Evolutionary conservation across 805 yeast genomes (phyloP).

Genomic region (Kuraishia floccosa): DNA sequence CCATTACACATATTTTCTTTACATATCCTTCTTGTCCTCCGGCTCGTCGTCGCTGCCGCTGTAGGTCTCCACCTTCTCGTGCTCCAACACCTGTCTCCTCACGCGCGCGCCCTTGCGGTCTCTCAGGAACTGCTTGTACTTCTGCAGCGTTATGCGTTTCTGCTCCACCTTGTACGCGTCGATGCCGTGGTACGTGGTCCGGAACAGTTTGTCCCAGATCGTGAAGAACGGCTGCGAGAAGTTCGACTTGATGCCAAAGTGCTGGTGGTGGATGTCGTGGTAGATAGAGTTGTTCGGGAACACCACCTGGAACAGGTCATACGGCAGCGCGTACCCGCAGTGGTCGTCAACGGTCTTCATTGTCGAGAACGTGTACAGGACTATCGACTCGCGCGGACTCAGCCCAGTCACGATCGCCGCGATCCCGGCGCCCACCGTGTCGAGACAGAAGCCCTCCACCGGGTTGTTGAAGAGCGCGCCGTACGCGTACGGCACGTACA

Average conservation of each 20-base stretch:
- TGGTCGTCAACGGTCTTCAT: constrained; percentile 97
- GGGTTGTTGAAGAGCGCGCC: constrained; percentile 96
- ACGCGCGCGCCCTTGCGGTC: constrained; percentile 18
- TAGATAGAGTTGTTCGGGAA: constrained; percentile 95
- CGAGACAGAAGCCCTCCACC: constrained; percentile 85
- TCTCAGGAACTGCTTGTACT: constrained; percentile 46
- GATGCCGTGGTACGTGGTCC: constrained; percentile 61
- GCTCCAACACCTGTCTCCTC: constrained; percentile 1
- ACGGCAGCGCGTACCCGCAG: constrained; percentile 94
- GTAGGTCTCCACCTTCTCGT: constrained; percentile 1
- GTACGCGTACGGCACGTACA: constrained; percentile 93
- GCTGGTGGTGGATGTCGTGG: constrained; percentile 97
- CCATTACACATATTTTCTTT: too few relatives aligned
- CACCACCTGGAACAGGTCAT: constrained; percentile 77
- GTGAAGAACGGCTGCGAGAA: constrained; percentile 95
- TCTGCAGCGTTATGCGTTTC: constrained; percentile 53
- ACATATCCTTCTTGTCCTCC: too few relatives aligned
- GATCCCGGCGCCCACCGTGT: constrained; percentile 85
- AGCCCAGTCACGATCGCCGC: constrained; percentile 55
- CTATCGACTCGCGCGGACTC: constrained; percentile 64
- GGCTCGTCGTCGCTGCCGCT: constrained; percentile 4
- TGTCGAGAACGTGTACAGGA: constrained; percentile 79
- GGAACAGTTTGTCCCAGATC: constrained; percentile 73
- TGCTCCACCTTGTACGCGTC: constrained; percentile 58
- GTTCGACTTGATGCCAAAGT: constrained; percentile 87